phyloP scores from a whole-genome alignment of 1,284 basidiomycete species.

The Ceratobasidium sp. region DNA sequence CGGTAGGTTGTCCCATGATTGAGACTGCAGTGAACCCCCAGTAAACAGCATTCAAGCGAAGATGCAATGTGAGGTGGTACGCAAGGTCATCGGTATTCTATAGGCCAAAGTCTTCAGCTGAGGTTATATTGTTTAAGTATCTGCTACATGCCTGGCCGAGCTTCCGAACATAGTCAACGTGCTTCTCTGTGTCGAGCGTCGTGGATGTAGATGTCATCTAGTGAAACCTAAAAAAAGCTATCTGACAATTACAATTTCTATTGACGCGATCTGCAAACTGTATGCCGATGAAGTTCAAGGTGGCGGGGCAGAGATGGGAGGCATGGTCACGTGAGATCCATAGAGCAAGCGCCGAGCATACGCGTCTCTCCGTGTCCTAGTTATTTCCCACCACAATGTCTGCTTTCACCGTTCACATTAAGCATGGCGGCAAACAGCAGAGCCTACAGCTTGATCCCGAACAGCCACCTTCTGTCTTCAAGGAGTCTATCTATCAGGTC shows the following conservation, averaged over 20 bases:
- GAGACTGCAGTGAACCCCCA: constrained; percentile 93
- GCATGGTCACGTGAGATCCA: constrained; percentile 1
- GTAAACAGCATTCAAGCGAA: constrained; percentile 95
- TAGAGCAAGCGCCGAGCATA: constrained; percentile 28
- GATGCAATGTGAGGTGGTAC: constrained; percentile 92
- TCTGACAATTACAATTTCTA: too few species aligned
- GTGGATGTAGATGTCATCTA: not conserved
- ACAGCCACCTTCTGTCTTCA: constrained; percentile 76
- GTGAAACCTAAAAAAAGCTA: too few species aligned
- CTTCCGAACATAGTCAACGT: constrained; percentile 76
- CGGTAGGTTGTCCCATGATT: constrained; percentile 79
- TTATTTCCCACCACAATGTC: constrained; percentile 29
- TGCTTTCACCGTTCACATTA: constrained; percentile 70
- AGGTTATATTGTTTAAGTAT: not conserved
- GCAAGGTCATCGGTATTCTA: constrained; percentile 86
- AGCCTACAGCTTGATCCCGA: constrained; percentile 68
- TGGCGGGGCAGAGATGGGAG: not conserved
- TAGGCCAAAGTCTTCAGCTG: constrained; percentile 3
- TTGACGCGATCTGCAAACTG: too few species aligned
- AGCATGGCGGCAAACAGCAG: constrained; percentile 86
- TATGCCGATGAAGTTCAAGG: too few species aligned
- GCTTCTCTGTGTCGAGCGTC: constrained; percentile 46
- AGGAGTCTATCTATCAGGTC: constrained; percentile 77
- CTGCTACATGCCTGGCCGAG: constrained; percentile 64
- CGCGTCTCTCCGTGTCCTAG: constrained; percentile 11